Conservation (phyloP, 495 filamentous ascomycete genomes). For the Pseudevernia furfuracea region DNA sequence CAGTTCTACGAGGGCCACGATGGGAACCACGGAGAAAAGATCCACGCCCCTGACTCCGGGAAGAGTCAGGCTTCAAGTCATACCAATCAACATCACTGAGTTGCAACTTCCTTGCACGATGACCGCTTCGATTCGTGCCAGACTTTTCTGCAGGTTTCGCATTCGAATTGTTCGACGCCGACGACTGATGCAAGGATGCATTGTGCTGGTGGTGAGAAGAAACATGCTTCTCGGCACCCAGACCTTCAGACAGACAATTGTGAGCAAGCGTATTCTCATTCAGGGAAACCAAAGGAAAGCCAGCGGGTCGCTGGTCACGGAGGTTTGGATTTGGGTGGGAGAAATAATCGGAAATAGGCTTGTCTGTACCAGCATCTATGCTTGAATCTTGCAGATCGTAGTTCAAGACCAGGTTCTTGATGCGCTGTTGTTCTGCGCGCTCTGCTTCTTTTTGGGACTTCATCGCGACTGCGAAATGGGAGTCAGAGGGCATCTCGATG, state of each 20-base stretch:
- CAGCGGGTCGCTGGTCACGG: constrained; percentile 30
- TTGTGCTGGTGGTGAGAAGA: constrained; percentile 25
- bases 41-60: constrained; percentile 14
- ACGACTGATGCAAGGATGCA: constrained; percentile 24
- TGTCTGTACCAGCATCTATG: constrained; percentile 26
- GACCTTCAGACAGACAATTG: constrained; percentile 32
- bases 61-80: constrained; percentile 23
- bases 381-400: constrained; percentile 79
- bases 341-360: constrained; percentile 36
- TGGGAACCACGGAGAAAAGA: constrained; percentile 1
- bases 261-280: constrained; percentile 20
- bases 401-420: constrained; percentile 94
- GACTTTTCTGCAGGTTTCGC: constrained; percentile 51
- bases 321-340: constrained; percentile 30
- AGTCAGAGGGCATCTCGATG: constrained; percentile 90
- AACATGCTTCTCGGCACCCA: constrained; percentile 22
- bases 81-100: constrained; percentile 98
- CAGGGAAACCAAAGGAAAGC: constrained; percentile 15
- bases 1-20: constrained; percentile 10
- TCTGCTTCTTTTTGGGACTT: constrained; percentile 90
- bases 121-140: constrained; percentile 62
- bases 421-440: constrained; percentile 91
- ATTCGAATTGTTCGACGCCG: constrained; percentile 23
- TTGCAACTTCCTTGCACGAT: constrained; percentile 84
- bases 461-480: constrained; percentile 90